Conservation (phyloP, 371 early-diverging fungal species). For the Mucor saturninus region DNA sequence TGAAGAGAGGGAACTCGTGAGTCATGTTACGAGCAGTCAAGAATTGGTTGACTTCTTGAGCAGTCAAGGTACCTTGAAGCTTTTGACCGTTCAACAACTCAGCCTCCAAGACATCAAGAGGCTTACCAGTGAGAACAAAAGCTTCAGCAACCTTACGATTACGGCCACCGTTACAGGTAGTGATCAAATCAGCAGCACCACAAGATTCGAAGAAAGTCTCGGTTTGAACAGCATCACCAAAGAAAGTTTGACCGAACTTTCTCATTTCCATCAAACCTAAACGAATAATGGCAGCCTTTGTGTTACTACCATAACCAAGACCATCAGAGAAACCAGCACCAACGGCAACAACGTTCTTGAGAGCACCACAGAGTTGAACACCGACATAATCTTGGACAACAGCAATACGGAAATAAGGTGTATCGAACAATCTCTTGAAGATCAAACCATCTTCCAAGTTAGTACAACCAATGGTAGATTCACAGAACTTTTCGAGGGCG, state of each 20-base stretch:
- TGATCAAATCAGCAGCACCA: conserved; percentile 90
- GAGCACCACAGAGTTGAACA: conserved; percentile 97
- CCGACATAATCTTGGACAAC: conserved; percentile 87
- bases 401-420: conserved; percentile 86
- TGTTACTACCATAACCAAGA: conserved; percentile 87
- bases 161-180: conserved; percentile 94
- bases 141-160: conserved; percentile 93
- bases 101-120: conserved; percentile 84
- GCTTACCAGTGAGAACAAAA: conserved; percentile 80
- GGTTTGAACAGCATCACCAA: conserved; percentile 63
- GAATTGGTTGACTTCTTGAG: conserved; percentile 87
- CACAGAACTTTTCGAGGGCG: conserved; percentile 92
- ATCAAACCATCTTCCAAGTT: conserved; percentile 72
- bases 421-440: conserved; percentile 85
- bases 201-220: conserved; percentile 97
- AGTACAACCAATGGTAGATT: conserved; percentile 92
- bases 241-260: conserved; percentile 86
- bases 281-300: conserved; percentile 97
- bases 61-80: conserved; percentile 96
- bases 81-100: conserved; percentile 95
- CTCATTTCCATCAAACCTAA: conserved; percentile 96
- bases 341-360: conserved; percentile 99
- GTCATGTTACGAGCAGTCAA: conserved; percentile 65
- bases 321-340: conserved; percentile 98
- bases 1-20: conserved; percentile 84